A percentile compares a stretch with the other conserved stretches of the same genome.
These are phyloP conservation scores for Mucor racemosus DNA, from an alignment of 371 early-diverging fungal species.

Conservation along the genomic window DNA sequence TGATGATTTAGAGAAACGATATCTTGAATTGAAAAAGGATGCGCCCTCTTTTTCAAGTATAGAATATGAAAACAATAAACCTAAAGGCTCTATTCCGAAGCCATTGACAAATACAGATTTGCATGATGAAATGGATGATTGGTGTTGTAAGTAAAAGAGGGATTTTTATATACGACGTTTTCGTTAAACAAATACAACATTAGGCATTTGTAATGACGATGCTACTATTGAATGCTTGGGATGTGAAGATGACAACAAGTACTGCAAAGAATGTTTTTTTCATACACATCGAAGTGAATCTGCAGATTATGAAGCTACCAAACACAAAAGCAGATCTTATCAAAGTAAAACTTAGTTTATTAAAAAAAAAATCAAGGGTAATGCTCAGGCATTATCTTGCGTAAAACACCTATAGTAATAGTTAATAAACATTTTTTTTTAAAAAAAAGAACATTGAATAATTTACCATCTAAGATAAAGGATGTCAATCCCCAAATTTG, in stretches of 20 bases:
- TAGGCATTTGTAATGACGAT: constrained; percentile 70
- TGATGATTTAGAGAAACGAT: constrained; percentile 43
- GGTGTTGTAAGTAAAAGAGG: constrained; percentile 60
- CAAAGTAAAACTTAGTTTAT: neutral
- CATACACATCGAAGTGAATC: constrained; percentile 51
- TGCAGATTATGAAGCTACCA: constrained; percentile 43
- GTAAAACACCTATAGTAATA: constrained; percentile 34
- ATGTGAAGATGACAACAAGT: constrained; percentile 58
- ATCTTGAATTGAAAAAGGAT: constrained; percentile 37
- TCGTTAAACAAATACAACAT: neutral
- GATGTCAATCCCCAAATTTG: constrained; percentile 90
- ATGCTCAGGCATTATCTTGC: constrained; percentile 44
- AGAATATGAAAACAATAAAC: constrained; percentile 6
- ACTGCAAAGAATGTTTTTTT: constrained; percentile 59
- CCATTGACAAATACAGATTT: constrained; percentile 42
- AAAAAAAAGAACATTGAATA: neutral
- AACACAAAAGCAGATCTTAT: constrained; percentile 29
- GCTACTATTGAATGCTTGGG: constrained; percentile 59
- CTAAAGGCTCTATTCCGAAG: constrained; percentile 53
- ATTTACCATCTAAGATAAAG: constrained; percentile 69
- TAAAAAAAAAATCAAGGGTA: constrained; percentile 12
- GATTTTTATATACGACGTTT: neutral
- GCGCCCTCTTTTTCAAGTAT: constrained; percentile 3
- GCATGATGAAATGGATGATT: constrained; percentile 60
- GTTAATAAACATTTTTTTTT: too few relatives aligned